Conservation (phyloP, 768 basidiomycete species). For the Hericium erinaceus region DNA sequence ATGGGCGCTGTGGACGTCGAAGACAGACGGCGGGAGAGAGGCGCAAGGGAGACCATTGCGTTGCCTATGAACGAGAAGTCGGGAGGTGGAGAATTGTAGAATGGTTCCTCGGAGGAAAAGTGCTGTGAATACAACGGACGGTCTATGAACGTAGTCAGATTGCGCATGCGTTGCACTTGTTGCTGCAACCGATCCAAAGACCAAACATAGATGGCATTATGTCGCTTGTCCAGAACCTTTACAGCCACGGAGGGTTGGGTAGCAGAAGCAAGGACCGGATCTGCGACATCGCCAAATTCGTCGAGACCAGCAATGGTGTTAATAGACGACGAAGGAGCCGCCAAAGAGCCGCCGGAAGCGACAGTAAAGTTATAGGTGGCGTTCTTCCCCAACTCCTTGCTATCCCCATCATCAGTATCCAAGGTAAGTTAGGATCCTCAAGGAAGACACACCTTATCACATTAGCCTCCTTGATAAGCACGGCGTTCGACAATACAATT, state of each 20-base stretch:
- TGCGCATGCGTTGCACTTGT: constrained; percentile 89
- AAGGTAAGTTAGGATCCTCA: constrained; percentile 3
- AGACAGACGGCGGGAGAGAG: constrained; percentile 68
- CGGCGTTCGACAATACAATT: constrained; percentile 72
- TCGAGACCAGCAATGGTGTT: constrained; percentile 83
- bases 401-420: constrained; percentile 21
- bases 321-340: constrained; percentile 71
- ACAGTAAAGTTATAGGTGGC: constrained; percentile 91
- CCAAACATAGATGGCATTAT: constrained; percentile 88
- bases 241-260: constrained; percentile 80
- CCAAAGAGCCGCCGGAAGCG: constrained; percentile 71
- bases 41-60: constrained; percentile 71
- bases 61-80: constrained; percentile 92
- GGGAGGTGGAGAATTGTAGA: constrained; percentile 81
- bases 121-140: constrained; percentile 90
- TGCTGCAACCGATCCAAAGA: constrained; percentile 82
- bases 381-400: constrained; percentile 79
- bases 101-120: constrained; percentile 88
- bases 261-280: constrained; percentile 61
- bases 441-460: constrained; percentile 59
- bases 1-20: constrained; percentile 76
- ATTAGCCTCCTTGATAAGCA: constrained; percentile 89
- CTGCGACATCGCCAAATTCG: constrained; percentile 90
- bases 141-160: constrained; percentile 81
- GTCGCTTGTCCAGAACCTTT: constrained; percentile 84